Evolutionary conservation across 2,329 filamentous ascomycete genomes (phyloP).

Genomic region (Saccharata proteae): DNA sequence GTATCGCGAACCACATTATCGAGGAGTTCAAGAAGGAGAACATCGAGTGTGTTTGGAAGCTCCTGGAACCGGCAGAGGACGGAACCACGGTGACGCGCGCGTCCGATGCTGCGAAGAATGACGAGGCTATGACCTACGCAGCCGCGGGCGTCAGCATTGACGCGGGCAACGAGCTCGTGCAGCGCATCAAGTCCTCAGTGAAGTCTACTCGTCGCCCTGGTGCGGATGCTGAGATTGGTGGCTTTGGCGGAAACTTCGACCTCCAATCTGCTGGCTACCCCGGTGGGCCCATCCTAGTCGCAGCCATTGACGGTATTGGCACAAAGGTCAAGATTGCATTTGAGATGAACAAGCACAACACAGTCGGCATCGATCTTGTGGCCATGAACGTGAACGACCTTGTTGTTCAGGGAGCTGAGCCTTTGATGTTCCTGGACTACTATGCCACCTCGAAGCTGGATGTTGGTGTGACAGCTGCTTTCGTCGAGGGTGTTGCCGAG

Average conservation of each 20-base stretch:
- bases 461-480: conserved; percentile 63
- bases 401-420: conserved; percentile 88
- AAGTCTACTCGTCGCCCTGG: conserved; percentile 72
- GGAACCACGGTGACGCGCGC: conserved; percentile 31
- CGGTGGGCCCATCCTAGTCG: conserved; percentile 70
- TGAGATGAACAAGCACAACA: conserved; percentile 77
- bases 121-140: conserved; percentile 63
- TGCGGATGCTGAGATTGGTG: conserved; percentile 86
- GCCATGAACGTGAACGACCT: conserved; percentile 99
- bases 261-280: conserved; percentile 62
- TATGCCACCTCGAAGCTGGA: conserved; percentile 87
- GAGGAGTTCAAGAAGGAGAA: conserved; percentile 56
- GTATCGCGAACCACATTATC: conserved; percentile 72
- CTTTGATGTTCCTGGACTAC: conserved; percentile 95
- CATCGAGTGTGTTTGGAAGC: conserved; percentile 73
- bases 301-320: conserved; percentile 89
- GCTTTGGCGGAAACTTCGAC: conserved; percentile 83
- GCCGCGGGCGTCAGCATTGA: conserved; percentile 90
- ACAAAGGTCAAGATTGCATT: conserved; percentile 97
- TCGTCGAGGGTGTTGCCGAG: conserved; percentile 79
- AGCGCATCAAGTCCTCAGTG: conserved; percentile 85
- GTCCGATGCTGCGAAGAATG: conserved; percentile 11
- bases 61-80: conserved; percentile 79
- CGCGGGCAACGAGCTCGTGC: conserved; percentile 82
- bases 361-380: conserved; percentile 90